A percentile compares a stretch with the other conserved stretches of the same genome.
These are phyloP conservation scores for Rhodosporidiobolus sp. DNA, from an alignment of 768 basidiomycete genomes.

Conservation along the genomic window DNA sequence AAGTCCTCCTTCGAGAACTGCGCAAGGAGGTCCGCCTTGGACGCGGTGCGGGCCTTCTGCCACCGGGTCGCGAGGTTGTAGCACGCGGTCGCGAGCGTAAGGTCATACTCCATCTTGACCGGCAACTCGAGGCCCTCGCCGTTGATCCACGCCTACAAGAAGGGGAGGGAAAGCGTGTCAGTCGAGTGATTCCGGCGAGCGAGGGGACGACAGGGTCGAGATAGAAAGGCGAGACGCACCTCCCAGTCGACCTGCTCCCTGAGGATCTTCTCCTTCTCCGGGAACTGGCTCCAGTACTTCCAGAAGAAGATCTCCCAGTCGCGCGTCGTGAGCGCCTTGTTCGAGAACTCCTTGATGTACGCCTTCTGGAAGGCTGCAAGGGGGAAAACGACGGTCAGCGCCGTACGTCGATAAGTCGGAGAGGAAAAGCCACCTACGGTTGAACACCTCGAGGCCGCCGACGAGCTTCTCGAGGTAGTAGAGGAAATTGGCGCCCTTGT, in stretches of 20 bases:
- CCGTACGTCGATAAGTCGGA: not conserved
- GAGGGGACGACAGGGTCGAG: not conserved
- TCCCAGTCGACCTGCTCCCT: conserved; percentile 43
- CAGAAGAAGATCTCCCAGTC: conserved; percentile 51
- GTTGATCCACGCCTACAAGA: conserved; percentile 49
- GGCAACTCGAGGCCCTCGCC: conserved; percentile 49
- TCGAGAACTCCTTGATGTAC: conserved; percentile 50
- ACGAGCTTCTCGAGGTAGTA: conserved; percentile 61
- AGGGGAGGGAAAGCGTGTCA: too few relatives aligned
- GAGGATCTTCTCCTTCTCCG: conserved; percentile 46
- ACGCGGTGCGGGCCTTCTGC: conserved; percentile 40
- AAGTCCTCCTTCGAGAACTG: conserved; percentile 48
- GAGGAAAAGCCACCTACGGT: conserved; percentile 13
- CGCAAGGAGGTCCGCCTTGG: conserved; percentile 19
- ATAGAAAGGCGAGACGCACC: not conserved
- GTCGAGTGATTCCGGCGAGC: too few relatives aligned
- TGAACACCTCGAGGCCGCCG: conserved; percentile 43
- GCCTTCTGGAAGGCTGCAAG: conserved; percentile 49
- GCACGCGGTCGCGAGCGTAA: conserved; percentile 40
- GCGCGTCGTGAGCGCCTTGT: conserved; percentile 49
- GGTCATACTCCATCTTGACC: conserved; percentile 46
- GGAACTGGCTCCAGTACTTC: conserved; percentile 45
- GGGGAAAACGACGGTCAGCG: not conserved
- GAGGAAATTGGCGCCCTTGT: conserved; percentile 85
- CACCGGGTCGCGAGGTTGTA: conserved; percentile 50